Conservation (phyloP, 208 protist species). For the Trypanosoma lewisi region DNA sequence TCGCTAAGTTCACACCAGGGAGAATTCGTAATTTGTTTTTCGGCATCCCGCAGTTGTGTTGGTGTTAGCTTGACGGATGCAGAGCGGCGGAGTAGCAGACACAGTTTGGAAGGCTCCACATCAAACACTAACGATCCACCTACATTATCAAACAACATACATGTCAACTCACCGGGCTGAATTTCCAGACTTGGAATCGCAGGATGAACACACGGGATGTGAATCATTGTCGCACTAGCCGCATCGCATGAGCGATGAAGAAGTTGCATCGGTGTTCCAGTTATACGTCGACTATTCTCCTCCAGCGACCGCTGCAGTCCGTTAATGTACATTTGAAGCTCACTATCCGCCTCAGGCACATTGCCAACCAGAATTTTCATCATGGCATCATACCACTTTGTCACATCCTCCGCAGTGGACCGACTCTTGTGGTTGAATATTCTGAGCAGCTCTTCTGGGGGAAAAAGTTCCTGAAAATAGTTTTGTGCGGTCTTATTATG, state of each 20-base stretch:
- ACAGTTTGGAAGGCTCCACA: slow-evolving; percentile 31
- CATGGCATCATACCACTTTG: slow-evolving; percentile 47
- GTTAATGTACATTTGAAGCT: slow-evolving; percentile 29
- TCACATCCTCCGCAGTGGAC: slow-evolving; percentile 26
- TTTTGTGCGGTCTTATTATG: slow-evolving; percentile 3
- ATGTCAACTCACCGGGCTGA: slow-evolving; percentile 48
- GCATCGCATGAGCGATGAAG: slow-evolving; percentile 44
- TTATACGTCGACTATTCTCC: slow-evolving; percentile 12
- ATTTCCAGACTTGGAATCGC: slow-evolving; percentile 43
- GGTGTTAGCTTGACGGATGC: slow-evolving; percentile 27
- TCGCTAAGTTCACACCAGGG: slow-evolving; percentile 11
- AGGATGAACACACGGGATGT: slow-evolving; percentile 10
- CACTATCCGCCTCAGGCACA: slow-evolving; percentile 1
- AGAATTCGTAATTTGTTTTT: background rate
- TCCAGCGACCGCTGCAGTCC: slow-evolving; percentile 1
- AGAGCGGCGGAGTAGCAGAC: slow-evolving; percentile 22
- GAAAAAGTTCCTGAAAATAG: slow-evolving; percentile 18
- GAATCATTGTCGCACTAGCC: slow-evolving; percentile 9
- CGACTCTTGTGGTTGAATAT: slow-evolving; percentile 43
- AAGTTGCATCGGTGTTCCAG: slow-evolving; percentile 28
- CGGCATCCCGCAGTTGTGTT: slow-evolving; percentile 28
- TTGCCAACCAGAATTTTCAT: slow-evolving; percentile 24
- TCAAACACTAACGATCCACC: slow-evolving; percentile 31
- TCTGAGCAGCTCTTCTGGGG: slow-evolving; percentile 8
- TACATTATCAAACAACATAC: slow-evolving; percentile 9